Conservation (phyloP, 768 basidiomycete species). For the Mycena belliarum region DNA sequence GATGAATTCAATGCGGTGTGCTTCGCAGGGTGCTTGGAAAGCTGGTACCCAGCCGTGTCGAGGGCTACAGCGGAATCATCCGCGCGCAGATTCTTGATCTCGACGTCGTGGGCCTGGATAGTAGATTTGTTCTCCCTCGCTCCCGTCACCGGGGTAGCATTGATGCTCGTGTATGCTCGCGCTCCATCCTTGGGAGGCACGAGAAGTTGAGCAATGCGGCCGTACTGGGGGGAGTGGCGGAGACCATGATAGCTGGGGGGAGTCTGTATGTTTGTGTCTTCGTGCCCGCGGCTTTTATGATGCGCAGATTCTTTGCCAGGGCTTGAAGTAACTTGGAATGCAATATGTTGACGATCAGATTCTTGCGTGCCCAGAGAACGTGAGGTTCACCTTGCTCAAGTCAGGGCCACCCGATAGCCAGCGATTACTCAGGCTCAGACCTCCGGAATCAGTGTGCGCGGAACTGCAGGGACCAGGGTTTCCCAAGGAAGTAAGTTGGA, state of each 20-base stretch:
- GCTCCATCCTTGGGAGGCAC: conserved; percentile 39
- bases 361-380: conserved; percentile 8
- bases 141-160: conserved; percentile 36
- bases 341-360: not conserved
- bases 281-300: not conserved
- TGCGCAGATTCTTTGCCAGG: too few species aligned
- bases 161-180: conserved; percentile 39
- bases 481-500: too few species aligned
- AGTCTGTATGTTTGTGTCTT: not conserved
- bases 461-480: too few species aligned
- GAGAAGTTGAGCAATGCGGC: conserved; percentile 39
- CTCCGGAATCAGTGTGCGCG: too few species aligned
- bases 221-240: conserved; percentile 20
- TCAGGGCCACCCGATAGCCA: too few species aligned
- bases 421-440: too few species aligned
- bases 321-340: too few species aligned
- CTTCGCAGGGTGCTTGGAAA: conserved; percentile 32
- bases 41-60: conserved; percentile 25
- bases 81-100: conserved; percentile 46
- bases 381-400: too few species aligned
- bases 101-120: conserved; percentile 29
- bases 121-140: conserved; percentile 37
- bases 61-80: conserved; percentile 12
- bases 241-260: not conserved
- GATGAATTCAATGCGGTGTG: conserved; percentile 48